phyloP scores from a whole-genome alignment of 2,329 filamentous ascomycete species.

The Xylaria sp. region DNA sequence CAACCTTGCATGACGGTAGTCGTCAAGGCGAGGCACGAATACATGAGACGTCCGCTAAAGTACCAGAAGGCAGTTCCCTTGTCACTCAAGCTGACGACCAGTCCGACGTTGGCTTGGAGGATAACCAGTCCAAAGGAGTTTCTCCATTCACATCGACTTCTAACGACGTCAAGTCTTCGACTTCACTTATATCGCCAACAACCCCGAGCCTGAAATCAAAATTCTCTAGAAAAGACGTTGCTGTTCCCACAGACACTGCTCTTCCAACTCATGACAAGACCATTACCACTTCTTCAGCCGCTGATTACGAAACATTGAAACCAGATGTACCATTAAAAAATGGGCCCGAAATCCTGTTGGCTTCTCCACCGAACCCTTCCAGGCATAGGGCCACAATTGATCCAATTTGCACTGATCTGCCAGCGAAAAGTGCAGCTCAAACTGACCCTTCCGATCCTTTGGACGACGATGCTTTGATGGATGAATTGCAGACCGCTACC shows the following conservation, averaged over 20 bases:
- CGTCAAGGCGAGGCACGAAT: constrained; percentile 1
- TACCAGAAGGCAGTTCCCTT: constrained; percentile 4
- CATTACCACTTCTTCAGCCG: constrained; percentile 10
- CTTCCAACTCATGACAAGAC: constrained; percentile 28
- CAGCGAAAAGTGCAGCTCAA: constrained; percentile 48
- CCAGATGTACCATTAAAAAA: constrained; percentile 33
- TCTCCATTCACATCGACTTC: constrained; percentile 46
- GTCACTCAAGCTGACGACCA: constrained; percentile 12
- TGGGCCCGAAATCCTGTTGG: constrained; percentile 34
- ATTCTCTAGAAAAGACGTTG: constrained; percentile 55
- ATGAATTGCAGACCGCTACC: constrained; percentile 84
- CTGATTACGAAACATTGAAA: constrained; percentile 28
- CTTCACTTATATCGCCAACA: constrained; percentile 40
- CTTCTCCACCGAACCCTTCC: constrained; percentile 46
- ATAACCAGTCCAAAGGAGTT: constrained; percentile 41
- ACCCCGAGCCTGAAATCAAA: constrained; percentile 54
- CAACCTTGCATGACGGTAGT: constrained; percentile 10
- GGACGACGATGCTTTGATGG: constrained; percentile 80
- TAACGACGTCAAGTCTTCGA: constrained; percentile 42
- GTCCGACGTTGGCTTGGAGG: constrained; percentile 16
- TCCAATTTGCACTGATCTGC: constrained; percentile 65
- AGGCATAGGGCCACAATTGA: constrained; percentile 57
- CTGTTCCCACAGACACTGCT: constrained; percentile 42
- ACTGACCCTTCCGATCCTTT: constrained; percentile 60
- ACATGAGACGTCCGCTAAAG: constrained; percentile 12